A percentile compares a stretch with the other conserved stretches of the same genome.
Evolutionary conservation across 148 eudicot species (phyloP).

Genomic region (Cornus kousa): DNA sequence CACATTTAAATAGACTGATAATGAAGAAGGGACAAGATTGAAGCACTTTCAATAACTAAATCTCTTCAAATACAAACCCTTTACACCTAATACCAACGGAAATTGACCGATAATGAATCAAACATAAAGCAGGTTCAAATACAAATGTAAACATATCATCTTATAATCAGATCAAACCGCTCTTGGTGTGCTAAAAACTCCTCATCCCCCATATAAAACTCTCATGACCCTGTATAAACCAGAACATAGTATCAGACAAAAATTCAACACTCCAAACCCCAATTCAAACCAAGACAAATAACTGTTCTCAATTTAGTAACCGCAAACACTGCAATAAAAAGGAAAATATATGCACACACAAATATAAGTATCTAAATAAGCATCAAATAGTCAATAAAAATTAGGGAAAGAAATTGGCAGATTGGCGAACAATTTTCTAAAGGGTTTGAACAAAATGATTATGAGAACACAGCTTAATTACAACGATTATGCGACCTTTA

Average conservation of each 20-base stretch:
- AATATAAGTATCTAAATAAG: not conserved
- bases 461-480: not conserved
- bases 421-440: too few species aligned
- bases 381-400: not conserved
- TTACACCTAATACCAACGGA: not conserved
- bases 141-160: not conserved
- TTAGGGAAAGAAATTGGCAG: not conserved
- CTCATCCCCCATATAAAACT: too few species aligned
- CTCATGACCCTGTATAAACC: not conserved
- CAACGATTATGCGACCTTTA: too few species aligned
- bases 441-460: not conserved
- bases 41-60: conserved; percentile 8
- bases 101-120: not conserved
- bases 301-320: not conserved
- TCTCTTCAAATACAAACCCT: conserved; percentile 17
- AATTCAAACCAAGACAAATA: not conserved
- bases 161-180: not conserved
- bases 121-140: not conserved
- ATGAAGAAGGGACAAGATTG: conserved; percentile 14
- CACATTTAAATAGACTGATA: conserved; percentile 25
- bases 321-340: too few species aligned
- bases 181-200: not conserved
- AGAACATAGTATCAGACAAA: not conserved
- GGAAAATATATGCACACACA: not conserved
- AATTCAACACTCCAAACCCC: not conserved